Percentiles rank a stretch among this genome's conserved stretches.
Evolutionary conservation across 495 filamentous ascomycete species (phyloP).

Genomic region (Aspergillus olivimuriae): DNA sequence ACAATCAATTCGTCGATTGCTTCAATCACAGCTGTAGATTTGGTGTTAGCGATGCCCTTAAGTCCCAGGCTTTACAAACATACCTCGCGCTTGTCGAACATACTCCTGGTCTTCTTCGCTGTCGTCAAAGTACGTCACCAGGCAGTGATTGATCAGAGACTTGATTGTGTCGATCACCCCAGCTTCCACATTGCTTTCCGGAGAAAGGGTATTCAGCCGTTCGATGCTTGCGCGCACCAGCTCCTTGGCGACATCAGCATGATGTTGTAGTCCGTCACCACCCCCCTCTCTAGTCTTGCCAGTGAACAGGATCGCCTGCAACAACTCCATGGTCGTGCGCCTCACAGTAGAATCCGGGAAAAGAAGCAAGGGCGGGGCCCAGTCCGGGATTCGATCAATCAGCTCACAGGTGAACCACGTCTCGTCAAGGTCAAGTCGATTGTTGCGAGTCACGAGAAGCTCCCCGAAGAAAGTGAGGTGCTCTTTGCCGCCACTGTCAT

Average conservation of each 20-base stretch:
- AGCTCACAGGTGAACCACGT: conserved; percentile 36
- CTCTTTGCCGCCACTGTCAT: conserved; percentile 48
- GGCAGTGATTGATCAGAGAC: conserved; percentile 36
- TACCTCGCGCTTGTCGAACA: conserved; percentile 34
- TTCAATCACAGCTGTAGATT: conserved; percentile 20
- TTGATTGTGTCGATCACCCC: conserved; percentile 33
- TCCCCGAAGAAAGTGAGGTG: conserved; percentile 54
- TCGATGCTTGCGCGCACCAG: conserved; percentile 32
- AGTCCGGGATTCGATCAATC: conserved; percentile 51
- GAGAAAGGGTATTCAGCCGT: conserved; percentile 23
- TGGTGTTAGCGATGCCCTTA: conserved; percentile 10
- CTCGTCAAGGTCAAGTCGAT: conserved; percentile 26
- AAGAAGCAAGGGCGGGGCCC: conserved; percentile 62
- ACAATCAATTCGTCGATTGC: conserved; percentile 30
- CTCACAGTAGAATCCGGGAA: conserved; percentile 53
- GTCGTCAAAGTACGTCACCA: conserved; percentile 33
- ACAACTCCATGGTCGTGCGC: conserved; percentile 45
- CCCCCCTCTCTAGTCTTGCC: conserved; percentile 22
- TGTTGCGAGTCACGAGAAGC: conserved; percentile 34
- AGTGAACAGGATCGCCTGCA: conserved; percentile 51
- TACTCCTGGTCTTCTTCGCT: conserved; percentile 35
- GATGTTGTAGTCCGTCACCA: conserved; percentile 20
- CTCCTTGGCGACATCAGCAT: conserved; percentile 24
- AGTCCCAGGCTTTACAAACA: too few relatives aligned
- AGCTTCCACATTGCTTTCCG: conserved; percentile 25